Percentiles rank a stretch among this genome's conserved stretches.
phyloP scores from a whole-genome alignment of 345 rosid species.

The Dimocarpus longan region DNA sequence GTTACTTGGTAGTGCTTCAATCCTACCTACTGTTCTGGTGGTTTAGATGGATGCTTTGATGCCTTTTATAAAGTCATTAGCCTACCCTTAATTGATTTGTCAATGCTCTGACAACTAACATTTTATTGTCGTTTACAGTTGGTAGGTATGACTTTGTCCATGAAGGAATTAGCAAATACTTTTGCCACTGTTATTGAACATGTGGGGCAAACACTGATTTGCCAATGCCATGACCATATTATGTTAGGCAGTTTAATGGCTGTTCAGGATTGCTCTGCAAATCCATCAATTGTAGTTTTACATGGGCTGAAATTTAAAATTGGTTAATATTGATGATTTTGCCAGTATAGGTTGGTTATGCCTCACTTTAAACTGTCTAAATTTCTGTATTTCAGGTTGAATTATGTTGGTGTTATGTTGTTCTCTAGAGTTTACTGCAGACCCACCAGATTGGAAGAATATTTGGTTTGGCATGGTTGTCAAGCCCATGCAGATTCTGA shows the following conservation, averaged over 20 bases:
- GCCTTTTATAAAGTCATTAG: neutral
- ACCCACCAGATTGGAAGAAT: slow-evolving; percentile 14
- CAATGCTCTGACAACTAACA: neutral
- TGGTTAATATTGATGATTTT: neutral
- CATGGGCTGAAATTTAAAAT: neutral
- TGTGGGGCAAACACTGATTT: neutral
- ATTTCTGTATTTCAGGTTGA: slow-evolving; percentile 22
- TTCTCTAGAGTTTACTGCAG: neutral
- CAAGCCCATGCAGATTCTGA: slow-evolving; percentile 12
- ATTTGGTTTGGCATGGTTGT: slow-evolving; percentile 3
- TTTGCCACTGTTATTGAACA: neutral
- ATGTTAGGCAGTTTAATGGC: neutral
- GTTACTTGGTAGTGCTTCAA: neutral
- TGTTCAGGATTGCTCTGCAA: neutral
- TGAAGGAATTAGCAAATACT: neutral
- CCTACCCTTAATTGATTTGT: neutral
- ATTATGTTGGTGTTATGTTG: slow-evolving; percentile 6
- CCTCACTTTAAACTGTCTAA: neutral
- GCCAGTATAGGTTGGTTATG: neutral
- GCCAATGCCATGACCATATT: neutral
- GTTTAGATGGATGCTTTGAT: neutral
- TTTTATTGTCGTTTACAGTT: neutral
- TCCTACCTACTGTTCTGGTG: neutral
- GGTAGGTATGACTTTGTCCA: neutral
- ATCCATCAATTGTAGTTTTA: neutral